These are phyloP conservation scores for Macrolepiota dolichaula DNA, from an alignment of 768 basidiomycete genomes.

Conservation along the genomic window DNA sequence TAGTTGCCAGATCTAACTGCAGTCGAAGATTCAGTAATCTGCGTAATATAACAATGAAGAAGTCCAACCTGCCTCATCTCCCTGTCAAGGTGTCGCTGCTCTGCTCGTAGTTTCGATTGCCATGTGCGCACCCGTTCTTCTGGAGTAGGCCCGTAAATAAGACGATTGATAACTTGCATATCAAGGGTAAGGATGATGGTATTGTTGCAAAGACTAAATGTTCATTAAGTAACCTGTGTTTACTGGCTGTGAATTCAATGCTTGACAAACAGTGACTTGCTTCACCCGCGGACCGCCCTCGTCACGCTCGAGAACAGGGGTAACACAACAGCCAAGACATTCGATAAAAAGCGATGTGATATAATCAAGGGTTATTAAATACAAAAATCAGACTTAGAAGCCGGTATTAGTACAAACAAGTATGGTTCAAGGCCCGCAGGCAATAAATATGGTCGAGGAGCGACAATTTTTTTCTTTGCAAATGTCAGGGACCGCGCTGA, in stretches of 20 bases:
- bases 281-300: not conserved
- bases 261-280: slow-evolving; percentile 10
- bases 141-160: slow-evolving; percentile 93
- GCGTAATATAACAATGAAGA: slow-evolving; percentile 17
- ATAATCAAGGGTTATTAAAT: not conserved
- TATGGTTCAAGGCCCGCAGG: not conserved
- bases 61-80: slow-evolving; percentile 91
- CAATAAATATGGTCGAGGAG: not conserved
- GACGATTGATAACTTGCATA: slow-evolving; percentile 89
- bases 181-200: slow-evolving; percentile 7
- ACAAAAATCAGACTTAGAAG: not conserved
- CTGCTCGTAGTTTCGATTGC: slow-evolving; percentile 82
- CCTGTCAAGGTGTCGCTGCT: slow-evolving; percentile 81
- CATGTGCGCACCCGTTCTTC: slow-evolving; percentile 92
- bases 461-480: not conserved
- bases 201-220: not conserved
- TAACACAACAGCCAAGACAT: not conserved
- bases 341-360: not conserved
- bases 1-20: slow-evolving; percentile 79
- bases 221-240: slow-evolving; percentile 9
- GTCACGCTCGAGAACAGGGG: not conserved
- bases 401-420: slow-evolving; percentile 2
- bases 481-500: slow-evolving; percentile 33
- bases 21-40: slow-evolving; percentile 11
- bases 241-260: slow-evolving; percentile 2